Conservation (phyloP, 2,329 filamentous ascomycete species). For the Hortaea werneckii region DNA sequence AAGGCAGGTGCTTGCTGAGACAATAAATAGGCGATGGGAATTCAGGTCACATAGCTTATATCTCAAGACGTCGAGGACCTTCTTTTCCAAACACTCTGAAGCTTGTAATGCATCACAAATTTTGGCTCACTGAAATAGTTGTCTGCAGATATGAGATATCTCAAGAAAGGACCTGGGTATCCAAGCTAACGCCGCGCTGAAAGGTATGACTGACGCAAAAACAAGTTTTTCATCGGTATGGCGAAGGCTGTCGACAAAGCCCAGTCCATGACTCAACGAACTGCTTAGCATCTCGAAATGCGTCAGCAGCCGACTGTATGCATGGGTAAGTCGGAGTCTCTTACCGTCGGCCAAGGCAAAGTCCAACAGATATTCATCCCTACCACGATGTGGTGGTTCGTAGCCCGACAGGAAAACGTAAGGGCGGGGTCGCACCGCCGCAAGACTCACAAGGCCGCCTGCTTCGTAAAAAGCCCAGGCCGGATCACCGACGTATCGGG, state of each 20-base stretch:
- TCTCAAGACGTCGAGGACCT: too few relatives aligned
- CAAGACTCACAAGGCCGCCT: slow-evolving; percentile 24
- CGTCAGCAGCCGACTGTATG: neutral
- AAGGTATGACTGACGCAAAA: neutral
- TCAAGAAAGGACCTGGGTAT: neutral
- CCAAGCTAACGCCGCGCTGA: neutral
- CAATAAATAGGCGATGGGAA: too few relatives aligned
- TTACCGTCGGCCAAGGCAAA: slow-evolving; percentile 18
- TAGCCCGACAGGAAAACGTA: slow-evolving; percentile 46
- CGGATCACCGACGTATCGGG: slow-evolving; percentile 35
- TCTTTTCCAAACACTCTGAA: too few relatives aligned
- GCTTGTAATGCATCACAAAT: too few relatives aligned
- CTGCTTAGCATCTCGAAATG: slow-evolving; percentile 12
- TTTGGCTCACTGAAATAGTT: too few relatives aligned
- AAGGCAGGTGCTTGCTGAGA: neutral
- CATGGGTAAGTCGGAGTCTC: neutral
- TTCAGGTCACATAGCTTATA: too few relatives aligned
- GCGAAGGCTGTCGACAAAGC: slow-evolving; percentile 2
- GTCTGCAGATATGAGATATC: too few relatives aligned
- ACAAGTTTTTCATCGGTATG: neutral
- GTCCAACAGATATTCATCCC: slow-evolving; percentile 16
- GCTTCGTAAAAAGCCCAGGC: slow-evolving; percentile 39
- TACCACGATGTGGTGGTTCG: slow-evolving; percentile 23
- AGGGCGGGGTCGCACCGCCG: slow-evolving; percentile 42
- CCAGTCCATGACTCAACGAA: slow-evolving; percentile 16